phyloP scores from a whole-genome alignment of 2,329 filamentous ascomycete genomes.

The Blumeria graminis region DNA sequence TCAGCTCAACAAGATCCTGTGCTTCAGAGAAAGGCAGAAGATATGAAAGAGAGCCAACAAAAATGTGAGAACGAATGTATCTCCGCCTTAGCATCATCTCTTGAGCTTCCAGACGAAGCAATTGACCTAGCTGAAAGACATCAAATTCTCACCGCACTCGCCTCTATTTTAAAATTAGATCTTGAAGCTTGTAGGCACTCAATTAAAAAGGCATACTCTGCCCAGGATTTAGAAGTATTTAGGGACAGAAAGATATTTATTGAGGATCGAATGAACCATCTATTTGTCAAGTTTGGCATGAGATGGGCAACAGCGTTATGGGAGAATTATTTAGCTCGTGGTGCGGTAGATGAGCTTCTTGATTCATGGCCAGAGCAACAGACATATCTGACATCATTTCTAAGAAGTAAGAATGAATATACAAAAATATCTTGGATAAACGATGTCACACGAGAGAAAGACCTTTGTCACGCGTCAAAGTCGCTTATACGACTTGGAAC shows the following conservation, averaged over 20 bases:
- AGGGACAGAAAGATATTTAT: slow-evolving; percentile 3
- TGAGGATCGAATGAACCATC: slow-evolving; percentile 16
- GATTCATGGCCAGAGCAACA: slow-evolving; percentile 44
- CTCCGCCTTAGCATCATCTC: slow-evolving; percentile 19
- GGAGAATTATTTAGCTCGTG: slow-evolving; percentile 45
- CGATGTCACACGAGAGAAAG: slow-evolving; percentile 52
- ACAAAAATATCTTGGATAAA: slow-evolving; percentile 87
- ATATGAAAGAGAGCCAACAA: slow-evolving; percentile 20
- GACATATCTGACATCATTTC: slow-evolving; percentile 51
- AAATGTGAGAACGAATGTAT: slow-evolving; percentile 22
- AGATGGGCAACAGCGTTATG: slow-evolving; percentile 49
- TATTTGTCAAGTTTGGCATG: slow-evolving; percentile 25
- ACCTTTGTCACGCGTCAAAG: slow-evolving; percentile 48
- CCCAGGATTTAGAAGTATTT: slow-evolving; percentile 3
- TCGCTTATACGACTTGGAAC: slow-evolving; percentile 48
- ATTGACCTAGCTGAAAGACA: slow-evolving; percentile 38
- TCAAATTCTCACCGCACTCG: slow-evolving; percentile 36
- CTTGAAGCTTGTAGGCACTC: slow-evolving; percentile 3
- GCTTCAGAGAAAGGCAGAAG: slow-evolving; percentile 22
- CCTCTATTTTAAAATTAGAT: slow-evolving; percentile 19
- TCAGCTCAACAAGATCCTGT: slow-evolving; percentile 25
- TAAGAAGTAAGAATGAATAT: slow-evolving; percentile 46
- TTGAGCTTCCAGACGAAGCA: slow-evolving; percentile 31
- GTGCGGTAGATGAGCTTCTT: slow-evolving; percentile 43
- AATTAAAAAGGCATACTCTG: slow-evolving; percentile 1